Percentiles rank a stretch among this genome's conserved stretches.
Evolutionary conservation across 148 eudicot species (phyloP).

Genomic region (Rhododendron ovatum): DNA sequence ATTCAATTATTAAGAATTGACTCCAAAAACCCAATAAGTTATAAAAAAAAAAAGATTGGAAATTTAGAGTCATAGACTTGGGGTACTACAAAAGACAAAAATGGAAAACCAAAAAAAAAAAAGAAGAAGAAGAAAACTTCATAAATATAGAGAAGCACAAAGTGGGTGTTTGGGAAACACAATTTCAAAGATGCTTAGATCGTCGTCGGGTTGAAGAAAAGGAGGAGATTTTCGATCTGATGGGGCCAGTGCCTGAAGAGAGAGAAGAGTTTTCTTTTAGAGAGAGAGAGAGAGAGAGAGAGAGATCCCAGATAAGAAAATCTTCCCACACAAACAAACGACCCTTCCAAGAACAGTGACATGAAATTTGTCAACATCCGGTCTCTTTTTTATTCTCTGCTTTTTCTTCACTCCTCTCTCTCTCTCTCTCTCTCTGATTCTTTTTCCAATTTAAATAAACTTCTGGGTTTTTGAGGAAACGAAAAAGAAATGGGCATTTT

Average conservation of each 20-base stretch:
- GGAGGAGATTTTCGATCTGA: slow-evolving; percentile 78
- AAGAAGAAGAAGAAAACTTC: slow-evolving; percentile 7
- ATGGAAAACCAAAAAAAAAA: neutral
- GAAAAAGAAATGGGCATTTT: slow-evolving; percentile 25
- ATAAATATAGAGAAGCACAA: slow-evolving; percentile 17
- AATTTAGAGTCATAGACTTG: slow-evolving; percentile 11
- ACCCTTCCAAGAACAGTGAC: slow-evolving; percentile 92
- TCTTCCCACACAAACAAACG: slow-evolving; percentile 78
- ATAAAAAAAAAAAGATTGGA: slow-evolving; percentile 15
- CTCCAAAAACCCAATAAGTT: slow-evolving; percentile 15
- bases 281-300: slow-evolving; percentile 25
- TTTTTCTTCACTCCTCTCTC: slow-evolving; percentile 24
- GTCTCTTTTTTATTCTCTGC: slow-evolving; percentile 79
- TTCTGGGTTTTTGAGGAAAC: slow-evolving; percentile 34
- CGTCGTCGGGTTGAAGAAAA: slow-evolving; percentile 35
- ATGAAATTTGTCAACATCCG: slow-evolving; percentile 95
- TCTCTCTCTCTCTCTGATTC: slow-evolving; percentile 11
- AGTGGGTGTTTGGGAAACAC: slow-evolving; percentile 33
- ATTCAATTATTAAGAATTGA: slow-evolving; percentile 39
- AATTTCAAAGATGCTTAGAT: slow-evolving; percentile 50
- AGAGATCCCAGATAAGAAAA: slow-evolving; percentile 99
- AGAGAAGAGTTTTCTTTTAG: slow-evolving; percentile 18
- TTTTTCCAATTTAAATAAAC: slow-evolving; percentile 12
- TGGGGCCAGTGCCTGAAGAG: slow-evolving; percentile 55
- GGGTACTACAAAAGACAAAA: slow-evolving; percentile 7